Evolutionary conservation across 495 filamentous ascomycete species (phyloP).

Genomic region (Aspergillus egyptiacus): DNA sequence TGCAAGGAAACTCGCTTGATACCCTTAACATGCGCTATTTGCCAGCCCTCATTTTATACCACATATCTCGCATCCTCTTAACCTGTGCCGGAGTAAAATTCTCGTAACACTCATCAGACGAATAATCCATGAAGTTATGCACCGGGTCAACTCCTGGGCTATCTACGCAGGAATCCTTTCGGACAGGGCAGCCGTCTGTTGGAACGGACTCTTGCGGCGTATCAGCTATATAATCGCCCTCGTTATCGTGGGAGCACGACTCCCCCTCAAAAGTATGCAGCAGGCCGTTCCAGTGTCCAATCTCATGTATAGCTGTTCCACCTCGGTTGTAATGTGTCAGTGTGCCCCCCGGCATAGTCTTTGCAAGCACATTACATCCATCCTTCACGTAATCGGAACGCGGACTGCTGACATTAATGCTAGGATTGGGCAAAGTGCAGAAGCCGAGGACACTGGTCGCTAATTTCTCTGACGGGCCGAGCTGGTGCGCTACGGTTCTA

Average conservation of each 20-base stretch:
- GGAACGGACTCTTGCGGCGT: constrained; percentile 46
- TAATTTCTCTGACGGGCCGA: constrained; percentile 14
- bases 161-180: constrained; percentile 44
- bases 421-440: constrained; percentile 43
- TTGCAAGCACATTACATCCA: constrained; percentile 49
- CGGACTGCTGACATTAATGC: constrained; percentile 30
- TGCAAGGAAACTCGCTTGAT: constrained; percentile 1
- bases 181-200: constrained; percentile 45
- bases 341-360: constrained; percentile 44
- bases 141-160: constrained; percentile 43
- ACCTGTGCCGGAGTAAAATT: constrained; percentile 40
- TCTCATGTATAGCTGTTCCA: constrained; percentile 50
- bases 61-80: constrained; percentile 44
- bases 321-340: constrained; percentile 42
- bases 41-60: constrained; percentile 35
- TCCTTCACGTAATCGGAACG: constrained; percentile 39
- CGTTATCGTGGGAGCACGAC: constrained; percentile 32
- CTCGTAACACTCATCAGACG: constrained; percentile 49
- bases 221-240: constrained; percentile 49
- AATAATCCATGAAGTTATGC: constrained; percentile 54
- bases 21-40: constrained; percentile 21
- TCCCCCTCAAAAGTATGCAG: constrained; percentile 52
- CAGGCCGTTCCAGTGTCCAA: constrained; percentile 56
- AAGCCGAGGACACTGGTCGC: constrained; percentile 41
- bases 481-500: constrained; percentile 3